Evolutionary conservation across 345 rosid genomes (phyloP), one percentile per base, ranked within the genome.

Genomic region (Euphorbia peplus): DNA sequence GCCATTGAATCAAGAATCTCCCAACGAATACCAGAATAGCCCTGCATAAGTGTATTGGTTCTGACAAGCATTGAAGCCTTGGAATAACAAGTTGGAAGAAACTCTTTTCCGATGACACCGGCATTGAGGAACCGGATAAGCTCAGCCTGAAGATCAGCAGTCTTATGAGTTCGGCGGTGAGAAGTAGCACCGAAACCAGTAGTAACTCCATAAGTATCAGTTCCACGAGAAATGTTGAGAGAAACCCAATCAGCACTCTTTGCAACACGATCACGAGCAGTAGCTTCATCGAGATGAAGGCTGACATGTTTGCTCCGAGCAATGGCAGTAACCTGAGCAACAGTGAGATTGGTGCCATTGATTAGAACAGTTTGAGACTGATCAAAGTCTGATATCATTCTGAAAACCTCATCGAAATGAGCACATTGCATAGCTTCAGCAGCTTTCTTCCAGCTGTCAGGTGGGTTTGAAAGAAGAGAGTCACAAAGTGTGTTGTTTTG

Each of bases 1-100:
- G 80, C 54, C 57, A 84, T 64, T 0, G 79, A 69, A 41, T 81
- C 79, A 0, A 81, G 82, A 0, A 84, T 79, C 75, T 81, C 83
- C 78, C 80, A 84, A 8, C 83, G 78, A 60, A 84, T 84, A 0
- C 85, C 85, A 0, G 87, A 84, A 51, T 81, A 84, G 26, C 87
- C 87, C 51, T 81, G 87, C 80, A 81, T 74, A 1, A 83, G 68
- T 0, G 84, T 83, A 55, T 80, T 83, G 0, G 71, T 58, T 8
- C 85, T 81, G 18, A 81, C 85, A 3, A 84, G 82, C 83, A 81
- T 84, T 0, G 80, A 82, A 0, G 82, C 85, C 58, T 79, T 83
- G 6, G 85, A 63, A 26, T 77, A 79, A 48, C 80, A 72, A 0
- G 67, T 30, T 0, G 86, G 86, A 42, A 80, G 84, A 25, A 51